Evolutionary conservation across 768 basidiomycete genomes (phyloP).

Genomic region (Psilocybe sp.): DNA sequence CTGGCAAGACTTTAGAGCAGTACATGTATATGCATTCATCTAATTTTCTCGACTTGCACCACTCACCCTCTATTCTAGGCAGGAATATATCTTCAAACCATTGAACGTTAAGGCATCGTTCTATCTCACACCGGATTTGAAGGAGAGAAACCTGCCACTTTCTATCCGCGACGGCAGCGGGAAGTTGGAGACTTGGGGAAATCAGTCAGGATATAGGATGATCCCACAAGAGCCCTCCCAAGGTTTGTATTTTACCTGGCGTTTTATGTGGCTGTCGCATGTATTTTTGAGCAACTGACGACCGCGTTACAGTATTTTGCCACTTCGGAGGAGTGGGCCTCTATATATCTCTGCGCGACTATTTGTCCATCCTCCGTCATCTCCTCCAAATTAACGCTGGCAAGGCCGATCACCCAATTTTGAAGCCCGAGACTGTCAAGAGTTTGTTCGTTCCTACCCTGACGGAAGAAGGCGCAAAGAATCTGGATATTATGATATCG

Average conservation of each 20-base stretch:
- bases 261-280: background rate
- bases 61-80: slow-evolving; percentile 12
- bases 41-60: background rate
- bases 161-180: slow-evolving; percentile 18
- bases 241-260: slow-evolving; percentile 8
- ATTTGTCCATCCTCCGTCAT: slow-evolving; percentile 2
- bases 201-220: slow-evolving; percentile 11
- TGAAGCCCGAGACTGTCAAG: slow-evolving; percentile 11
- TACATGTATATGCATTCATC: slow-evolving; percentile 21
- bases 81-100: slow-evolving; percentile 28
- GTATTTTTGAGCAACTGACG: background rate
- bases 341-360: background rate
- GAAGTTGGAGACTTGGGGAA: slow-evolving; percentile 13
- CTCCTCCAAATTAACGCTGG: slow-evolving; percentile 2
- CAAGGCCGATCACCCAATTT: slow-evolving; percentile 7
- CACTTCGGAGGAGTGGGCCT: background rate
- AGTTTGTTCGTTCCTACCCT: slow-evolving; percentile 19
- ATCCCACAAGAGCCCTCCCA: slow-evolving; percentile 24
- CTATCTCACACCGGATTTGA: slow-evolving; percentile 24
- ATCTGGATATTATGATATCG: slow-evolving; percentile 2
- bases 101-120: slow-evolving; percentile 27
- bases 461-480: slow-evolving; percentile 3
- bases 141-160: slow-evolving; percentile 16
- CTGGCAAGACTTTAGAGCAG: slow-evolving; percentile 24
- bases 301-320: background rate